Conservation (phyloP, 2,329 filamentous ascomycete species). For the Scopulariopsis brevicaulis region DNA sequence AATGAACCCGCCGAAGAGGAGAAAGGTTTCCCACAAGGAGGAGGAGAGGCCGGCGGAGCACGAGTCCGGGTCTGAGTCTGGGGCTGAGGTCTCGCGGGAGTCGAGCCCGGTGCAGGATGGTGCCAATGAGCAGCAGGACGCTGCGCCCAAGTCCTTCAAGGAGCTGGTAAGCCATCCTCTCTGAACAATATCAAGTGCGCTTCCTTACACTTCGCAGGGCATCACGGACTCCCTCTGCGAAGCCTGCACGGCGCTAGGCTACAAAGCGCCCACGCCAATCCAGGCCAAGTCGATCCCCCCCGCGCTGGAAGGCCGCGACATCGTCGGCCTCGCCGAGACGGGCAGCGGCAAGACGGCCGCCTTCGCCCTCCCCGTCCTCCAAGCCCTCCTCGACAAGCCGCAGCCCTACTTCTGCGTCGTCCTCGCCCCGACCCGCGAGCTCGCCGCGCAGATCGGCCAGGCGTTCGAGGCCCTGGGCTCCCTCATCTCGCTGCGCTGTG, state of each 20-base stretch:
- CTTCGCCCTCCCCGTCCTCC: constrained; percentile 86
- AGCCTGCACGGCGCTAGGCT: constrained; percentile 71
- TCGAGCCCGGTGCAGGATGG: not conserved
- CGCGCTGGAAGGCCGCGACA: constrained; percentile 69
- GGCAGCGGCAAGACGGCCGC: constrained; percentile 93
- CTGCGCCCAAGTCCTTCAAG: constrained; percentile 48
- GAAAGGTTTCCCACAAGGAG: constrained; percentile 18
- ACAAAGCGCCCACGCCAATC: constrained; percentile 80
- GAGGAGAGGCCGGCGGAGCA: constrained; percentile 1
- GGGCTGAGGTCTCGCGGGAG: constrained; percentile 1
- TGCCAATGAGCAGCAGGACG: constrained; percentile 15
- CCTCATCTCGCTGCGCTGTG: constrained; percentile 76
- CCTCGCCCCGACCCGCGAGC: constrained; percentile 82
- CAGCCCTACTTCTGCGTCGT: constrained; percentile 81
- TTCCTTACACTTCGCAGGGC: constrained; percentile 37
- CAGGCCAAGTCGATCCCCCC: constrained; percentile 74
- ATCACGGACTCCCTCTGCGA: constrained; percentile 82
- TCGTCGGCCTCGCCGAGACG: constrained; percentile 91
- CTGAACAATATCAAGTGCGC: not conserved
- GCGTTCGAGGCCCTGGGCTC: constrained; percentile 80
- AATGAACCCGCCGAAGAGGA: constrained; percentile 27
- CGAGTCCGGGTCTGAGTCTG: constrained; percentile 6
- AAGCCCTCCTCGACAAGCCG: constrained; percentile 79
- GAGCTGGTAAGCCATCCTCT: constrained; percentile 36
- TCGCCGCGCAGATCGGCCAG: constrained; percentile 84